Conservation (phyloP, 1,284 basidiomycete genomes). For the Irpex sp. region DNA sequence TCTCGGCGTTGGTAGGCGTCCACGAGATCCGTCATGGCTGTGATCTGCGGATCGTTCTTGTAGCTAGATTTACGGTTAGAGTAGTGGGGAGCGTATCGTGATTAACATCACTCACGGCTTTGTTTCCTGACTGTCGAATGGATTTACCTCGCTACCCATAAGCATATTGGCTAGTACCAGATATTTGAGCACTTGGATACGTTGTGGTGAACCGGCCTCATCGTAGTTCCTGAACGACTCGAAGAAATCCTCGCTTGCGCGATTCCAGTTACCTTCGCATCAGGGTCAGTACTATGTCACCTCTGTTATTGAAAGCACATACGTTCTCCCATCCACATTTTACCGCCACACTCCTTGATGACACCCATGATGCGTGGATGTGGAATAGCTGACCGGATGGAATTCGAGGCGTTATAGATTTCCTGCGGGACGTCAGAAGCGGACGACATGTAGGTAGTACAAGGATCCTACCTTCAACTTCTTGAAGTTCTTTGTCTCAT, state of each 20-base stretch:
- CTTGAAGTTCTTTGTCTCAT: slow-evolving; percentile 92
- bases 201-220: slow-evolving; percentile 93
- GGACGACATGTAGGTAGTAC: not conserved
- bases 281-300: not conserved
- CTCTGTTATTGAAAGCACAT: slow-evolving; percentile 28
- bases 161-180: slow-evolving; percentile 98
- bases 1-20: slow-evolving; percentile 95
- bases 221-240: slow-evolving; percentile 99
- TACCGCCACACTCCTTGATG: slow-evolving; percentile 98
- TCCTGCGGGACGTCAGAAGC: slow-evolving; percentile 48
- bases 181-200: slow-evolving; percentile 98
- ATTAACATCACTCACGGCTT: slow-evolving; percentile 68
- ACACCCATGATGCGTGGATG: slow-evolving; percentile 99
- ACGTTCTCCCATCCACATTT: slow-evolving; percentile 99
- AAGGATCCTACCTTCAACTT: slow-evolving; percentile 77
- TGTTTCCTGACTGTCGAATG: slow-evolving; percentile 99
- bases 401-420: slow-evolving; percentile 93
- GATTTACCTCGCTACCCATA: slow-evolving; percentile 97
- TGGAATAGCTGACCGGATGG: slow-evolving; percentile 94
- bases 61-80: slow-evolving; percentile 50
- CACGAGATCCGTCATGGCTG: slow-evolving; percentile 96
- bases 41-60: slow-evolving; percentile 94
- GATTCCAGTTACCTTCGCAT: slow-evolving; percentile 84
- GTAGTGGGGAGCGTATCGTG: not conserved
- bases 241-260: slow-evolving; percentile 97